phyloP scores from a whole-genome alignment of 2,329 filamentous ascomycete species.

The Celoporthe dispersa region DNA sequence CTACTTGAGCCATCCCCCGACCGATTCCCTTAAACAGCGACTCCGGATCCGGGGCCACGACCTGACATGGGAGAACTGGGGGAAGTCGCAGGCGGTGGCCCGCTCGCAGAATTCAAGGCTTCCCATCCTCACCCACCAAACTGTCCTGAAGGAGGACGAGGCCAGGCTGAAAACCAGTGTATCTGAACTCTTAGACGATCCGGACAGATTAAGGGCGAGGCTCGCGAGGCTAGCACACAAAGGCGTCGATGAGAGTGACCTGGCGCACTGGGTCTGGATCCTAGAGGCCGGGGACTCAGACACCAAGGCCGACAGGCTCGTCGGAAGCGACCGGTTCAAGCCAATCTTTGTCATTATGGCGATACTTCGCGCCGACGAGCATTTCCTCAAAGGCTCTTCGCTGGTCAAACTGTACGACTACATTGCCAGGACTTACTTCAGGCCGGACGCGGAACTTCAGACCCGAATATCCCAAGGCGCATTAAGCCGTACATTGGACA shows the following conservation, averaged over 20 bases:
- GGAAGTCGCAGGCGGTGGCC: conserved; percentile 27
- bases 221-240: conserved; percentile 39
- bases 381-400: conserved; percentile 38
- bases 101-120: conserved; percentile 34
- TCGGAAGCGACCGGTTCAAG: conserved; percentile 40
- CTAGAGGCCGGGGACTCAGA: conserved; percentile 42
- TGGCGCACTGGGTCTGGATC: conserved; percentile 49
- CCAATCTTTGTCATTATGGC: conserved; percentile 46
- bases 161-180: conserved; percentile 30
- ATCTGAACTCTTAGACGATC: conserved; percentile 31
- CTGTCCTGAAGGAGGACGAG: conserved; percentile 34
- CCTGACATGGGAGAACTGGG: conserved; percentile 20
- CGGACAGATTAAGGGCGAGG: conserved; percentile 38
- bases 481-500: conserved; percentile 31
- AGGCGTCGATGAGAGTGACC: conserved; percentile 40
- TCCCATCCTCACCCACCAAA: conserved; percentile 35
- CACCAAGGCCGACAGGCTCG: conserved; percentile 41
- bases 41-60: conserved; percentile 2
- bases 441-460: conserved; percentile 23
- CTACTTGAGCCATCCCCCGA: conserved; percentile 15
- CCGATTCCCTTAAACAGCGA: conserved; percentile 15
- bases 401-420: conserved; percentile 42
- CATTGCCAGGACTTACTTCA: conserved; percentile 34
- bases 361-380: conserved; percentile 42
- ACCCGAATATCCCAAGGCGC: conserved; percentile 27